These are phyloP conservation scores for Scenedesmus sp. DNA, from an alignment of 163 green algal species.

Conservation along the genomic window DNA sequence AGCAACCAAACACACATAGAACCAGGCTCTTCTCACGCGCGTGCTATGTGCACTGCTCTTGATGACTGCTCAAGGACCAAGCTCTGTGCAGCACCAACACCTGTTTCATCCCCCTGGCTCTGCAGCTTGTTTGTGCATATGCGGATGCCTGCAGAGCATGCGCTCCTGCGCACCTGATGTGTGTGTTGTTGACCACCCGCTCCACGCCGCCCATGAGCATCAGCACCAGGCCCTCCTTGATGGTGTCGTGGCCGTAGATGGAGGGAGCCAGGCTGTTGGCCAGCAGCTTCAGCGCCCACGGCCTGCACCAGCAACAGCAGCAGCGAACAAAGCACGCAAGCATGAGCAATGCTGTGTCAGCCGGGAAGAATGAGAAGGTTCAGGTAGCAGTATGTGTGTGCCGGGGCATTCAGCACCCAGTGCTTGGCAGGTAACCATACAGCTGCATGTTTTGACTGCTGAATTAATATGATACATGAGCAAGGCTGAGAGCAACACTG, in stretches of 20 bases:
- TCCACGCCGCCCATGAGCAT: conserved; percentile 92
- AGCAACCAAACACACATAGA: too few relatives aligned
- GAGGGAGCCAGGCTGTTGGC: conserved; percentile 94
- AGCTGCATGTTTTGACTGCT: too few relatives aligned
- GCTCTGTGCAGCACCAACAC: background rate
- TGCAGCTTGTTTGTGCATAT: too few relatives aligned
- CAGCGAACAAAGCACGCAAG: background rate
- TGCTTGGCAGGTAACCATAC: too few relatives aligned
- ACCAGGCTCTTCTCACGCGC: too few relatives aligned
- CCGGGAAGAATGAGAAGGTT: background rate
- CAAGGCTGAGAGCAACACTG: too few relatives aligned
- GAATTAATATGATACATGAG: too few relatives aligned
- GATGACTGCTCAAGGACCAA: too few relatives aligned
- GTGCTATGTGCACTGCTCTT: too few relatives aligned
- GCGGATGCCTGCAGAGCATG: too few relatives aligned
- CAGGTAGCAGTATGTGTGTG: conserved; percentile 12
- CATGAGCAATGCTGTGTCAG: background rate
- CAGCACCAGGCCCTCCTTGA: conserved; percentile 97
- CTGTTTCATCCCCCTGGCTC: too few relatives aligned
- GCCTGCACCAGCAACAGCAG: conserved; percentile 1
- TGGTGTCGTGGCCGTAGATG: conserved; percentile 95
- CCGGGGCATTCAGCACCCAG: conserved; percentile 88
- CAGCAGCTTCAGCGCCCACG: conserved; percentile 87
- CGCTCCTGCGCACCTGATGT: conserved; percentile 66
- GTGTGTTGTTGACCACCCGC: conserved; percentile 71